Evolutionary conservation across 1,139 yeast genomes (phyloP).

Genomic region (Yamadazyma epiphylla): DNA sequence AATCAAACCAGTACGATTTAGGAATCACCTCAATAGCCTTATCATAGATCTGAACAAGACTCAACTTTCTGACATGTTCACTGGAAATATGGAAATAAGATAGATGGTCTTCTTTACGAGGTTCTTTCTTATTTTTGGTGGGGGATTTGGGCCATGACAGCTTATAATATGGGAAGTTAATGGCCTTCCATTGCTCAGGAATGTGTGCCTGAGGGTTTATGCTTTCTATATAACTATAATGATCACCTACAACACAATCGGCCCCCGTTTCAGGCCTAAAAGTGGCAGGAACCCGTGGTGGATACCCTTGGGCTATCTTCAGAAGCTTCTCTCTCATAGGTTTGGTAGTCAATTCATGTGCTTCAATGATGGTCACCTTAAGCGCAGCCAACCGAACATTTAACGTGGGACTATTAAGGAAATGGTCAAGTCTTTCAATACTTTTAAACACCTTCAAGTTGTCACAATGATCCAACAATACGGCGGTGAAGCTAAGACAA

Average conservation of each 20-base stretch:
- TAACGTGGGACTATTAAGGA: slow-evolving; percentile 60
- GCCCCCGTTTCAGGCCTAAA: slow-evolving; percentile 22
- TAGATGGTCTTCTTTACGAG: slow-evolving; percentile 46
- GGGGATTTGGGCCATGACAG: slow-evolving; percentile 3
- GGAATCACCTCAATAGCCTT: slow-evolving; percentile 61
- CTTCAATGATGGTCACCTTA: too few relatives aligned
- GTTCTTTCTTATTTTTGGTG: slow-evolving; percentile 8
- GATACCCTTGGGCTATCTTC: too few relatives aligned
- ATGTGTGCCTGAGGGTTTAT: slow-evolving; percentile 41
- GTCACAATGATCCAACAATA: slow-evolving; percentile 66
- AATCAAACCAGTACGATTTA: slow-evolving; percentile 58
- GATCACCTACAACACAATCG: slow-evolving; percentile 38
- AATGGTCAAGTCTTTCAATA: slow-evolving; percentile 54
- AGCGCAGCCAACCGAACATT: slow-evolving; percentile 60
- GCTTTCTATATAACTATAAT: slow-evolving; percentile 53
- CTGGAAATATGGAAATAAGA: slow-evolving; percentile 41
- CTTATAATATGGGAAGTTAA: slow-evolving; percentile 56
- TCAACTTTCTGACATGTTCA: slow-evolving; percentile 46
- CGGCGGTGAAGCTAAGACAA: slow-evolving; percentile 58
- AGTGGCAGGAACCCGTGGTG: slow-evolving; percentile 45
- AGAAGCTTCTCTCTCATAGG: too few relatives aligned
- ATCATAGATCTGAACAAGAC: slow-evolving; percentile 62
- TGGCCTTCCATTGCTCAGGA: slow-evolving; percentile 56
- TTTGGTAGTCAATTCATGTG: too few relatives aligned
- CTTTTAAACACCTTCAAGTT: slow-evolving; percentile 68